Percentiles rank a stretch among this genome's conserved stretches.
Conservation (phyloP, 768 basidiomycete genomes). For the Ramaria sp. region DNA sequence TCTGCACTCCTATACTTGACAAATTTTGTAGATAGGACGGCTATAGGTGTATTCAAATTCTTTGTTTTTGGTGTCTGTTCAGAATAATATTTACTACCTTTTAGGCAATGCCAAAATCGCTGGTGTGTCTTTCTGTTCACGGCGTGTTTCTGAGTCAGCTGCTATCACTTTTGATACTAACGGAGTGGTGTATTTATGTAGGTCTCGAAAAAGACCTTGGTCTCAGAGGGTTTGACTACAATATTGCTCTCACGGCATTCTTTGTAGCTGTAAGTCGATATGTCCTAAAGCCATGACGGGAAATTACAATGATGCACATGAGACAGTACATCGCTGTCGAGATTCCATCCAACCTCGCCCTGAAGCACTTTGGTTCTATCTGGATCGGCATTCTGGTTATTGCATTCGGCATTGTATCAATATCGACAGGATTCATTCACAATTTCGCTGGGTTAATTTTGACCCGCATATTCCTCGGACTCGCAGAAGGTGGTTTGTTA, state of each 20-base stretch:
- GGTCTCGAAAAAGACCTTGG: constrained; percentile 32
- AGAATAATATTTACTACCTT: not conserved
- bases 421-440: constrained; percentile 30
- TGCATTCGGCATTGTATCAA: constrained; percentile 26
- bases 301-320: not conserved
- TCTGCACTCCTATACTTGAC: constrained; percentile 29
- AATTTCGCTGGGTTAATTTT: constrained; percentile 25
- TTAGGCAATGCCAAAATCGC: constrained; percentile 25
- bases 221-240: constrained; percentile 31
- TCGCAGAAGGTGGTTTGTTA: constrained; percentile 34
- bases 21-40: constrained; percentile 25
- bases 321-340: constrained; percentile 28
- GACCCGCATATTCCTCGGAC: constrained; percentile 30
- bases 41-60: not conserved
- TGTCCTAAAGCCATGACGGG: not conserved
- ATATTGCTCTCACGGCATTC: constrained; percentile 31
- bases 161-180: constrained; percentile 11
- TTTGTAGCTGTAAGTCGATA: constrained; percentile 23
- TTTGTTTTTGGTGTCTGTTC: not conserved
- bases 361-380: constrained; percentile 31
- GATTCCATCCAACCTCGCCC: constrained; percentile 31
- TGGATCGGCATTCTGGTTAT: constrained; percentile 30
- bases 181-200: too few relatives aligned
- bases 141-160: not conserved
- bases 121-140: constrained; percentile 12